These are phyloP conservation scores for Bipolaris zeicola DNA, from an alignment of 2,329 filamentous ascomycete species.

Conservation along the genomic window DNA sequence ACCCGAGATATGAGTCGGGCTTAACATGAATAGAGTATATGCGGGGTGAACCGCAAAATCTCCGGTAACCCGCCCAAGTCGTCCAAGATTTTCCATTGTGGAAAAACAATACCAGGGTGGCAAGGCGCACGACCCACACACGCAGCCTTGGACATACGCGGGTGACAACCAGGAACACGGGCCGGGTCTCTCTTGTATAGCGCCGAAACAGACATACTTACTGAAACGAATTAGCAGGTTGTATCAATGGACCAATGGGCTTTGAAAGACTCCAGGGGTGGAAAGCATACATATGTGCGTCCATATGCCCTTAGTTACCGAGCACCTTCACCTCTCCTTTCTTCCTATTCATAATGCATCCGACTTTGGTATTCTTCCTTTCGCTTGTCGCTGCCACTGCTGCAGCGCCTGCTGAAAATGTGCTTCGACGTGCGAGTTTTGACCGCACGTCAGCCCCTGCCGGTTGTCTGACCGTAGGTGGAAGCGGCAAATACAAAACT, in stretches of 20 bases:
- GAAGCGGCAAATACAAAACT: slow-evolving; percentile 52
- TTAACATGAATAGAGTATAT: neutral
- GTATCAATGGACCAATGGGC: too few relatives aligned
- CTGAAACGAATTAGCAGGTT: too few relatives aligned
- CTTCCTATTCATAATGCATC: slow-evolving; percentile 21
- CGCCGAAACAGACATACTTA: too few relatives aligned
- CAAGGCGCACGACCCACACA: neutral
- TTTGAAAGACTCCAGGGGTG: too few relatives aligned
- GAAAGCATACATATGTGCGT: too few relatives aligned
- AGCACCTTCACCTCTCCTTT: neutral
- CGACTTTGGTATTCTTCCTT: slow-evolving; percentile 25
- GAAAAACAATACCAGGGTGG: neutral
- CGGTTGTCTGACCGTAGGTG: slow-evolving; percentile 58
- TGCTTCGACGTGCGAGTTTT: slow-evolving; percentile 28
- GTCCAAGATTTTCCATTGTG: slow-evolving; percentile 2
- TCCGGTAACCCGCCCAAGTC: slow-evolving; percentile 9
- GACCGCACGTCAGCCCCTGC: slow-evolving; percentile 54
- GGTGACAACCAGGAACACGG: too few relatives aligned
- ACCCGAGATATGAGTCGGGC: neutral
- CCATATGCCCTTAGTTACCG: neutral
- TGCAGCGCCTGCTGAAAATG: slow-evolving; percentile 29
- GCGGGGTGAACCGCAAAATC: slow-evolving; percentile 13
- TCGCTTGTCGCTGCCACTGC: slow-evolving; percentile 26
- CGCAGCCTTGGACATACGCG: too few relatives aligned
- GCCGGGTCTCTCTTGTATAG: too few relatives aligned